Evolutionary conservation across 331 rosid species (phyloP), one percentile per base, ranked within the genome.

Genomic region (Stylosanthes scabra): DNA sequence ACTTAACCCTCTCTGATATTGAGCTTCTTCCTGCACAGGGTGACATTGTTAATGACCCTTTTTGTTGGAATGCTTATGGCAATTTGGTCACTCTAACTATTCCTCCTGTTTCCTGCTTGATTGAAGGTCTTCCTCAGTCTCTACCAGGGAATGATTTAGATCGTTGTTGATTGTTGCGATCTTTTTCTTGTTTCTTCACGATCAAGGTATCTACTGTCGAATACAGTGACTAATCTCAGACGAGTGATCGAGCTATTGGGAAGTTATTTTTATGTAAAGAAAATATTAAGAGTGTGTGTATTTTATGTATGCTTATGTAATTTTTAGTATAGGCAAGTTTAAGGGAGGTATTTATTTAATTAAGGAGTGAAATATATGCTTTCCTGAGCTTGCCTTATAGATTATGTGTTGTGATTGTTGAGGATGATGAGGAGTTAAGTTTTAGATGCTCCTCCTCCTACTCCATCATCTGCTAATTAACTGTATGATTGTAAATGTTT

Each of bases 21-120:
- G 97, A 93, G 80, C 98, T 93, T 62, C 90, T 87, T 86, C 98
- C 98, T 3, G 81, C 96, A 13, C 66, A 60, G 66, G 96, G 97
- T 37, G 90, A 88, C 12, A 14, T 72, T 0, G 74, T 93, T 45
- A 65, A 16, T 29, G 96, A 88, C 74, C 87, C 97, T 7, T 87
- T 81, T 67, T 93, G 98, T 61, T 90, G 96, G 96, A 93, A 88
- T 80, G 98, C 98, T 37, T 93, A 93, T 46, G 96, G 97, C 10
- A 66, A 85, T 61, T 55, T 78, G 59, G 86, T 80, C 58, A 86
- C 96, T 8, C 66, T 86, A 14, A 90, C 93, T 6, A 93, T 93
- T 59, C 98, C 98, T 11, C 98, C 97, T 1, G 83, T 90, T 8
- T 81, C 80, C 59, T 93, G 98, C 88, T 83, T 93, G 86, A 63